Percentiles rank a stretch among this genome's conserved stretches.
These are phyloP conservation scores for Helianthus annuus DNA, from an alignment of 129 eudicot genomes.

Conservation along the genomic window HanXRQr2.0-SUNRISE NC_035433.2:90919693-90920192, in stretches of 20 bases:
- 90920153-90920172: slow-evolving; percentile 34
- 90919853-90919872: slow-evolving; percentile 42
- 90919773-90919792: slow-evolving; percentile 45
- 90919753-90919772: slow-evolving; percentile 29
- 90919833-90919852: slow-evolving; percentile 34
- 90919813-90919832: slow-evolving; percentile 34
- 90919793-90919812: slow-evolving; percentile 35
- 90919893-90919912: slow-evolving; percentile 67
- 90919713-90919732: slow-evolving; percentile 72
- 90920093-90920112: slow-evolving; percentile 43
- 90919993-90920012: slow-evolving; percentile 52
- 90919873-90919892: slow-evolving; percentile 39
- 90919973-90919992: slow-evolving; percentile 27
- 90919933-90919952: slow-evolving; percentile 35
- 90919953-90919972: slow-evolving; percentile 31
- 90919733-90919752: slow-evolving; percentile 33
- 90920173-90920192: slow-evolving; percentile 41
- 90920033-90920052: slow-evolving; percentile 86
- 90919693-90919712: slow-evolving; percentile 41
- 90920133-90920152: slow-evolving; percentile 45
- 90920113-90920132: slow-evolving; percentile 37
- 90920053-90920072: slow-evolving; percentile 76
- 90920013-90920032: slow-evolving; percentile 90
- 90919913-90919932: slow-evolving; percentile 55
- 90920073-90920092: slow-evolving; percentile 55